Evolutionary conservation across 2,329 filamentous ascomycete species (phyloP).

Genomic region (Claviceps capensis): DNA sequence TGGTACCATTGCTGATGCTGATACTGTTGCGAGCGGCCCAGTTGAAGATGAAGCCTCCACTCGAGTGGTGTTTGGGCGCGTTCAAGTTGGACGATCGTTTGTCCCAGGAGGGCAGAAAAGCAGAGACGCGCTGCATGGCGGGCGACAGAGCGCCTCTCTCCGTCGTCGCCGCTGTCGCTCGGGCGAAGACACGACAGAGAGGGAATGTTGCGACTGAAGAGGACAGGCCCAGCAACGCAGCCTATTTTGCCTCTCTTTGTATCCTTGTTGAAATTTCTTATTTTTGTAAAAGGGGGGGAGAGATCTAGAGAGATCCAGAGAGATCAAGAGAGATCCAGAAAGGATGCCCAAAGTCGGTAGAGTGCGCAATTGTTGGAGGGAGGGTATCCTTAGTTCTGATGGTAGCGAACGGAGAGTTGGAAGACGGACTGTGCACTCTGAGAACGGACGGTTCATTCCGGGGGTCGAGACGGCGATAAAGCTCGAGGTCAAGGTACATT

Average conservation of each 20-base stretch:
- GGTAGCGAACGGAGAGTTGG: not conserved
- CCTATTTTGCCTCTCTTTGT: conserved; percentile 1
- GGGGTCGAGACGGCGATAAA: not conserved
- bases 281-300: not conserved
- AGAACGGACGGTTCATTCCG: not conserved
- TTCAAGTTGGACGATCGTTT: conserved; percentile 24
- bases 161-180: conserved; percentile 20
- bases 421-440: not conserved
- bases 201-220: conserved; percentile 11
- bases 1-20: conserved; percentile 10
- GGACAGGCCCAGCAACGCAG: conserved; percentile 9
- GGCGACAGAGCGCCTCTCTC: conserved; percentile 21
- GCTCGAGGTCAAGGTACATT: not conserved
- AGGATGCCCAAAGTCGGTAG: not conserved
- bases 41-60: conserved; percentile 21
- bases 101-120: conserved; percentile 31
- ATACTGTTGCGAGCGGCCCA: conserved; percentile 36
- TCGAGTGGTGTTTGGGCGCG: conserved; percentile 12
- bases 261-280: not conserved
- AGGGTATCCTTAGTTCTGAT: not conserved
- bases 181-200: conserved; percentile 20
- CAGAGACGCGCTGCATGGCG: conserved; percentile 30
- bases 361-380: not conserved
- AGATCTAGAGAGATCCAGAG: too few relatives aligned
- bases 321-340: not conserved